Base-by-base conservation (phyloP, 2,329 filamentous ascomycete species). In the Fusarium torulosum region DNA sequence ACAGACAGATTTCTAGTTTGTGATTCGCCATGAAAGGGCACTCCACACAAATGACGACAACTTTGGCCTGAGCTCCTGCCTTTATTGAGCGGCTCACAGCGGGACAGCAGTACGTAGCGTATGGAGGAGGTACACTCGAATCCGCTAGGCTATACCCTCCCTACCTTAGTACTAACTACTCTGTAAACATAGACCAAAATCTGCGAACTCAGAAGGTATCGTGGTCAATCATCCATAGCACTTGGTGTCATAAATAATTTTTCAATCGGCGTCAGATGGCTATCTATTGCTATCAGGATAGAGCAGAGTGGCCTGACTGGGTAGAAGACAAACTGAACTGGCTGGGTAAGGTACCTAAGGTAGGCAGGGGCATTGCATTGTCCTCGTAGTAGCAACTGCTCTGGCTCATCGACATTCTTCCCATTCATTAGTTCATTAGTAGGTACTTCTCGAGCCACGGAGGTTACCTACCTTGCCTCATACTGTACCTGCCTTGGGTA, bases 41-140 rank as follows among this genome's bases (percentile, higher is more conserved):
- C 9, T 10, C 49, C 42, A 51, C 59, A 46, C 38, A 17, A 50
- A 69, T 73, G 71, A 73, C 71, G 70, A 68, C 63, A 27, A 37
- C 31, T 17, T 62, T 45, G 66, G 63, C 59, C 66, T 60, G 50
- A 23, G 43, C 45, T 53, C 46, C 29, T 53, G 40, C 38, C 23
- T 31, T 31, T 44, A 43, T 54, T 44, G 43, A 56, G 63, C 67
- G 63, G 61, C 63, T 69, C 62, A 51, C 19, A 29, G 44, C 59
- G 49, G 63, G 54, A 40, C 49, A 45, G 4, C 31, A 20, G 17
- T 33, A 33, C 29, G 8, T 27, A 8, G 25, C 9, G 25, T 25
- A 25, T 29, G 27, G 10, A 29, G 27, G 10, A 29, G 27, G 11
- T 29, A 29, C 25, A 25, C 25, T n/a, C n/a, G n/a, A n/a, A n/a